Conservation (phyloP, 148 eudicot genomes). For the Fagopyrum homotropicum region DNA sequence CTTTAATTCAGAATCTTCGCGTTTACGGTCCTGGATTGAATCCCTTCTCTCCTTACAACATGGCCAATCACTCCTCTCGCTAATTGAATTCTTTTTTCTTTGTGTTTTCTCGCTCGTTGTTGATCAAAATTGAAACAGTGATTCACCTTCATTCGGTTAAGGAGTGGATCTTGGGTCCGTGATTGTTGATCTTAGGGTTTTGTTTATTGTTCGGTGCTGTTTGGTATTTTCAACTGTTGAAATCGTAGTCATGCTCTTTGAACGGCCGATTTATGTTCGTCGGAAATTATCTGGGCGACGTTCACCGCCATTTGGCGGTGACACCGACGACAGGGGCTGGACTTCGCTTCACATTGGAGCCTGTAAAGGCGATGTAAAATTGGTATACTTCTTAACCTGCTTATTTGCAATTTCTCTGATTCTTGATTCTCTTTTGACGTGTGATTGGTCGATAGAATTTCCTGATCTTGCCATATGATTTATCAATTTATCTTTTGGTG, state of each 20-base stretch:
- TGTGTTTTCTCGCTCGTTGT: conserved; percentile 7
- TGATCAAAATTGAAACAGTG: conserved; percentile 15
- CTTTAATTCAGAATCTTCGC: conserved; percentile 42
- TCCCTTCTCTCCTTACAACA: conserved; percentile 62
- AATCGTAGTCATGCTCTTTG: conserved; percentile 28
- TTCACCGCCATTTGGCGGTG: conserved; percentile 20
- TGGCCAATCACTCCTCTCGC: conserved; percentile 73
- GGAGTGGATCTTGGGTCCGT: not conserved
- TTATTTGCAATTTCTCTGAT: not conserved
- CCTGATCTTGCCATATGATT: not conserved
- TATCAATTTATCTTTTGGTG: not conserved
- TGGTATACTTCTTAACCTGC: conserved; percentile 28
- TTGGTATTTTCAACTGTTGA: conserved; percentile 12
- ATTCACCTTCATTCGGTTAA: conserved; percentile 12
- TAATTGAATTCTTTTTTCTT: conserved; percentile 20
- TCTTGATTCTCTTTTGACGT: not conserved
- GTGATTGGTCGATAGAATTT: not conserved
- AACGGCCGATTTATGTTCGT: conserved; percentile 23
- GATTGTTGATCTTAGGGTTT: not conserved
- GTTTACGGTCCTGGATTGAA: conserved; percentile 83
- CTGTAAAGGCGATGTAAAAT: conserved; percentile 54
- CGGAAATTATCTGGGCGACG: conserved; percentile 36
- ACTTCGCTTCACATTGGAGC: conserved; percentile 64
- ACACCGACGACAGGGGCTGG: conserved; percentile 85
- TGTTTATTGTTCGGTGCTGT: conserved; percentile 6